Base-by-base conservation (phyloP, 2,329 filamentous ascomycete genomes). In the Pleomassaria siparia region DNA sequence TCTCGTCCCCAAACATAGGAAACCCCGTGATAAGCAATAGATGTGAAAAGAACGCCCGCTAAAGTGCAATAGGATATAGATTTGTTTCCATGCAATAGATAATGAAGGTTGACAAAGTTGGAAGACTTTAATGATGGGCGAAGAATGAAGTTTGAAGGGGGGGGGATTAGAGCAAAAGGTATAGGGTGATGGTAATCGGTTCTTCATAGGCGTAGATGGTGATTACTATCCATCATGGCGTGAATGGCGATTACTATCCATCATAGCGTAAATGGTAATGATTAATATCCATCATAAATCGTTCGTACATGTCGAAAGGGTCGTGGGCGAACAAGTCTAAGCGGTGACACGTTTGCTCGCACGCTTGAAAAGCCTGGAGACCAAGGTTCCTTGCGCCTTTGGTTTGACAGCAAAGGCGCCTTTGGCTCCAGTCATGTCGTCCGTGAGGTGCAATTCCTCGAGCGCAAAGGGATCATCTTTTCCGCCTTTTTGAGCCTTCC, bases 381-480 rank as follows among this genome's bases (percentile, higher is more conserved):
- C 67, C 12, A 72, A 61, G 40, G 63, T 66, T 28, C 60, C 63
- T 22, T 62, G 62, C 9, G 56, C 44, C 50, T 64, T 68, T 11
- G 66, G 62, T 54, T 72, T 70, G 25, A 74, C 61, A 39, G 75
- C 74, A 49, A 78, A 78, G 0, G 76, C 69, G 11, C 76, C 73
- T 24, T 75, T 69, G 16, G 70, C 62, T 35, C 76, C 72, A 3
- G 70, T 72, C 54, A 76, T 73, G 70, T 76, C 72, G 46, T 76
- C 73, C 15, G 75, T 73, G 9, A 74, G 62, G 2, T 76, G 72
- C 16, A 85, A 69, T 35, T 78, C 75, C 30, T 80, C 78, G 15
- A 83, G 66, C n/a, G 78, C 76, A 26, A 84, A 67, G 2, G 81
- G 79, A 51, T 83, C 76, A 54, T 78, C 70, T 55, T 74, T 67